These are phyloP conservation scores for Trichoderma sp. DNA, from an alignment of 2,329 filamentous ascomycete species.

Conservation along the genomic window DNA sequence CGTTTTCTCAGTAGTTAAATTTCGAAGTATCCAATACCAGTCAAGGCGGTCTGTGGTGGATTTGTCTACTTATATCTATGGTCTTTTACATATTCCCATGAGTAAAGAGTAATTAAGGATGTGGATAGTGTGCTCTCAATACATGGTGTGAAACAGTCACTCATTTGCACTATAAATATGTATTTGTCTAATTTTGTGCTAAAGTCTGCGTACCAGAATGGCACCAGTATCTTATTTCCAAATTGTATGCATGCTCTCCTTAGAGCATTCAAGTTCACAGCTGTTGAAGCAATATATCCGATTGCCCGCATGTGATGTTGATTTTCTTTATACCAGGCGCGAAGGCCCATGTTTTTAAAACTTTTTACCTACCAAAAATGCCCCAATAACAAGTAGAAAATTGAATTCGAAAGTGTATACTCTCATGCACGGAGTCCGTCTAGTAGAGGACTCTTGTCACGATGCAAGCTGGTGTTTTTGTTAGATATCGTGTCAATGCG, in stretches of 20 bases:
- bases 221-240: not conserved
- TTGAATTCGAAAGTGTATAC: not conserved
- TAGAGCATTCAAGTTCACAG: not conserved
- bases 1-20: not conserved
- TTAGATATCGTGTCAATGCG: constrained; percentile 7
- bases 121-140: not conserved
- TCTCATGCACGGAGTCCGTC: not conserved
- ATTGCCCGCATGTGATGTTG: constrained; percentile 4
- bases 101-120: not conserved
- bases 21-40: too few species aligned
- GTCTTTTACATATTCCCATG: not conserved
- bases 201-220: not conserved
- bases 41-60: too few species aligned
- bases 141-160: not conserved
- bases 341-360: not conserved
- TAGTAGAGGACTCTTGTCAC: constrained; percentile 50
- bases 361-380: not conserved
- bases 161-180: not conserved
- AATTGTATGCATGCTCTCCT: not conserved
- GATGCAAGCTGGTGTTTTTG: constrained; percentile 40
- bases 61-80: not conserved
- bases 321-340: not conserved
- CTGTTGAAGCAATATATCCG: constrained; percentile 9
- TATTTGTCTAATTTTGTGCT: not conserved
- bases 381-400: not conserved